Evolutionary conservation across 306 rosid genomes (phyloP).

Genomic region (Crataegus laevigata): DNA sequence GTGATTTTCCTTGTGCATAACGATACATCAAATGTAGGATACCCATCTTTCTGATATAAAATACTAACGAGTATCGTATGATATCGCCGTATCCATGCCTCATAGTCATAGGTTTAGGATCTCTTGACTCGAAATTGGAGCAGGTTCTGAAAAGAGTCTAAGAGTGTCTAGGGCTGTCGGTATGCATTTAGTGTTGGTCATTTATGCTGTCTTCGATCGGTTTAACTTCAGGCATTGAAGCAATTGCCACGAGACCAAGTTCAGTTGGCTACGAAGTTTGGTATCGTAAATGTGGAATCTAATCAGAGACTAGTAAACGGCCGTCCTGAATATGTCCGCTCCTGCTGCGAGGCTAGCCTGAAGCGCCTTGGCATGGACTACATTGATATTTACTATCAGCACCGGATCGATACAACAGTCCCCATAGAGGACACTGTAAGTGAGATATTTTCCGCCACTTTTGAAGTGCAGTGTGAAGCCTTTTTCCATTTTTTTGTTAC

Average conservation of each 20-base stretch:
- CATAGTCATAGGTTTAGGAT: too few species aligned
- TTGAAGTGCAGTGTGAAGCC: background rate
- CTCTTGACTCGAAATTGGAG: too few species aligned
- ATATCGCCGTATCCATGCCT: too few species aligned
- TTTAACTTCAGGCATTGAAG: slow-evolving; percentile 47
- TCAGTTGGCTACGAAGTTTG: slow-evolving; percentile 81
- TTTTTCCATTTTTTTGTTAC: background rate
- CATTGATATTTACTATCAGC: slow-evolving; percentile 88
- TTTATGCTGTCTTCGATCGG: background rate
- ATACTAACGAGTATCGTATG: too few species aligned
- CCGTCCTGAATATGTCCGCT: slow-evolving; percentile 72
- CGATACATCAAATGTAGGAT: too few species aligned
- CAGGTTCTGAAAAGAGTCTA: too few species aligned
- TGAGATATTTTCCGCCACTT: background rate
- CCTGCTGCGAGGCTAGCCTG: slow-evolving; percentile 71
- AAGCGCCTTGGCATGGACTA: slow-evolving; percentile 61
- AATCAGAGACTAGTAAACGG: slow-evolving; percentile 39
- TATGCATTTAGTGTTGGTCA: background rate
- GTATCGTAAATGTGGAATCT: slow-evolving; percentile 30
- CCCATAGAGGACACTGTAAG: slow-evolving; percentile 85
- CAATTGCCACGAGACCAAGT: slow-evolving; percentile 62
- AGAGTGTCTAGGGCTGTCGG: background rate
- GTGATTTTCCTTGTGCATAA: background rate
- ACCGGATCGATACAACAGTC: slow-evolving; percentile 59
- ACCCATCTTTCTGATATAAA: too few species aligned